Evolutionary conservation across 2,329 filamentous ascomycete species (phyloP).

Genomic region (Dactylellina sp.): DNA sequence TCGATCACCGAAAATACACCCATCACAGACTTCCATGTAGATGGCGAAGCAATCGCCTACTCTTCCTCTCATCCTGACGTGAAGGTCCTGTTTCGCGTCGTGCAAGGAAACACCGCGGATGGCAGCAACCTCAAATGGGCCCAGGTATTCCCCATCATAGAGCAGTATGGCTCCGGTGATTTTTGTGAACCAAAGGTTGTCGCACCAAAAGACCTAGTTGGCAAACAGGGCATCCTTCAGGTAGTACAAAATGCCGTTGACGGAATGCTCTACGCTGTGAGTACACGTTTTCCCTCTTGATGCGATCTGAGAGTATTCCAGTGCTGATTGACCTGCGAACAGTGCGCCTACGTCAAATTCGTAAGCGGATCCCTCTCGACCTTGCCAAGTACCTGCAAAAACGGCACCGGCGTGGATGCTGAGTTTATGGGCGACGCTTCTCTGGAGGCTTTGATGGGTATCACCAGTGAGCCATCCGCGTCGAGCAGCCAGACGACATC

Average conservation of each 20-base stretch:
- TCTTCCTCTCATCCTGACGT: conserved; percentile 68
- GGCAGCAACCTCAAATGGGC: conserved; percentile 67
- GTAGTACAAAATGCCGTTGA: conserved; percentile 69
- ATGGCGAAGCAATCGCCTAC: conserved; percentile 69
- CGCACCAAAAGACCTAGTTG: conserved; percentile 68
- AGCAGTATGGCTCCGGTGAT: conserved; percentile 69
- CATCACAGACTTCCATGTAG: conserved; percentile 63
- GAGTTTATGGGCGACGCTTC: conserved; percentile 16
- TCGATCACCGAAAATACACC: conserved; percentile 66
- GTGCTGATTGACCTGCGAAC: conserved; percentile 3
- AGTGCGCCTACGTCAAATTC: conserved; percentile 51
- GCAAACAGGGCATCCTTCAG: conserved; percentile 70
- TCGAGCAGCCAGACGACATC: conserved; percentile 22
- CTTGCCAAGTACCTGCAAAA: conserved; percentile 39
- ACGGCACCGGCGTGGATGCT: conserved; percentile 46
- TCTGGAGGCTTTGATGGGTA: conserved; percentile 32
- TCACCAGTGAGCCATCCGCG: conserved; percentile 2
- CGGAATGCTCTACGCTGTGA: conserved; percentile 71
- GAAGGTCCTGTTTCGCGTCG: conserved; percentile 69
- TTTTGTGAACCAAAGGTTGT: conserved; percentile 69
- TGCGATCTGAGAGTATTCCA: background rate
- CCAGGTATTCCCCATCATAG: conserved; percentile 69
- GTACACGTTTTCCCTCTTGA: conserved; percentile 50
- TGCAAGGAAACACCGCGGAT: conserved; percentile 66
- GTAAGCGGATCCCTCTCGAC: conserved; percentile 28